Evolutionary conservation across 2,329 filamentous ascomycete species (phyloP).

Genomic region (Hypoxylon sp.): DNA sequence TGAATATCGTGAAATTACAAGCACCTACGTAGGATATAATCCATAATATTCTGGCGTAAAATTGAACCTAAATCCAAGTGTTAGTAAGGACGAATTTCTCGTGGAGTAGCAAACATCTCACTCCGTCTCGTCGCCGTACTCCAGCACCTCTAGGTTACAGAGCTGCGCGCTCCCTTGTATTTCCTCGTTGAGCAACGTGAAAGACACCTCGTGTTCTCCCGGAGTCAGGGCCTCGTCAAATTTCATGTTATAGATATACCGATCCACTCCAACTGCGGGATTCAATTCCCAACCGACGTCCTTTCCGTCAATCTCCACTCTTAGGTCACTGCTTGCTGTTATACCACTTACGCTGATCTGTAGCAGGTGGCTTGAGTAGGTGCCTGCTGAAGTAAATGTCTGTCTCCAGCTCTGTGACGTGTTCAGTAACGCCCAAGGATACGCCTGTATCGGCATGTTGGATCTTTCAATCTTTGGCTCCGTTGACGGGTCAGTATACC

Average conservation of each 20-base stretch:
- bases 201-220: constrained; percentile 49
- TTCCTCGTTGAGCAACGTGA: constrained; percentile 49
- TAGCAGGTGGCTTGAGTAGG: constrained; percentile 50
- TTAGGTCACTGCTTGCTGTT: constrained; percentile 48
- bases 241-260: constrained; percentile 53
- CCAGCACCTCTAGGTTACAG: constrained; percentile 52
- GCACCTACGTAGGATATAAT: constrained; percentile 51
- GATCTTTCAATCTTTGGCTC: constrained; percentile 52
- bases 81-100: constrained; percentile 13
- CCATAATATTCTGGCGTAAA: constrained; percentile 47
- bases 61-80: constrained; percentile 44
- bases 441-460: constrained; percentile 54
- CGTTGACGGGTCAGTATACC: constrained; percentile 49
- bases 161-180: constrained; percentile 52
- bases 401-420: constrained; percentile 49
- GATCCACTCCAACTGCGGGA: constrained; percentile 49
- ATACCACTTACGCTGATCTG: constrained; percentile 53
- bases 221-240: constrained; percentile 46
- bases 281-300: constrained; percentile 53
- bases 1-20: background rate
- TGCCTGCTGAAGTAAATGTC: constrained; percentile 50
- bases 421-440: constrained; percentile 54
- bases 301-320: constrained; percentile 51
- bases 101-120: constrained; percentile 34
- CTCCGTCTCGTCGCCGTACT: constrained; percentile 51